Base-by-base conservation (phyloP, 805 yeast species). In the Yarrowia sp. region DNA sequence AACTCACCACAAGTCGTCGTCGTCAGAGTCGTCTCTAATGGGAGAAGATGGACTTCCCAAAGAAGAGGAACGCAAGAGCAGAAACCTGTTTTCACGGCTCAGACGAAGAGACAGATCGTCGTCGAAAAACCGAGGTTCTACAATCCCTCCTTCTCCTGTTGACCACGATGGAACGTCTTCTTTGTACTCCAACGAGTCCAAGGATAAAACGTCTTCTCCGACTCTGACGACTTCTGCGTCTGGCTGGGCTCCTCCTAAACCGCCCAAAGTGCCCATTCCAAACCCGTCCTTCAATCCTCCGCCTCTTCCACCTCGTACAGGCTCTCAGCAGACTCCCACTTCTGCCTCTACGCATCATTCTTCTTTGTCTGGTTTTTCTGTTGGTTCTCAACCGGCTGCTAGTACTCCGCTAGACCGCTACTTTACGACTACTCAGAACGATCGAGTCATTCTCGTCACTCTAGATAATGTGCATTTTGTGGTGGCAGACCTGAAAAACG, bases 1-100 rank as follows among this genome's bases (percentile, higher is more conserved):
- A 67, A 90, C 86, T 69, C 80, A 82, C 54, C 81, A 89, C 65
- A 81, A 87, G n/a, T 82, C 81, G 56, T 85, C 89, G 0, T 82
- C 87, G 0, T 88, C 84, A 64, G 79, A 85, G 0, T 80, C 85
- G 0, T 65, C 79, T 1, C 22, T 30, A 62, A 17, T 52, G n/a
- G 35, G 58, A 30, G 51, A 58, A 44, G 51, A 30, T 44, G 66
- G 41, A 4, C 30, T 11, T 1, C 43, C 38, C 21, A 64, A 36
- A 14, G 56, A 36, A 28, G 52, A 30, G 10, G 61, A 54, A 9
- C 4, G 61, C 3, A 54, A 54, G 17, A 38, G 61, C 35, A 26
- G 61, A 10, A 54, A 54, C 46, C 26, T 54, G 28, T 54, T 54
- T 17, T 24, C 35, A 2, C 16, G 61, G 11, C 61, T 54, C 4